phyloP scores from a whole-genome alignment of 176 grass and related monocot species.

The Guadua angustifolia region DNA sequence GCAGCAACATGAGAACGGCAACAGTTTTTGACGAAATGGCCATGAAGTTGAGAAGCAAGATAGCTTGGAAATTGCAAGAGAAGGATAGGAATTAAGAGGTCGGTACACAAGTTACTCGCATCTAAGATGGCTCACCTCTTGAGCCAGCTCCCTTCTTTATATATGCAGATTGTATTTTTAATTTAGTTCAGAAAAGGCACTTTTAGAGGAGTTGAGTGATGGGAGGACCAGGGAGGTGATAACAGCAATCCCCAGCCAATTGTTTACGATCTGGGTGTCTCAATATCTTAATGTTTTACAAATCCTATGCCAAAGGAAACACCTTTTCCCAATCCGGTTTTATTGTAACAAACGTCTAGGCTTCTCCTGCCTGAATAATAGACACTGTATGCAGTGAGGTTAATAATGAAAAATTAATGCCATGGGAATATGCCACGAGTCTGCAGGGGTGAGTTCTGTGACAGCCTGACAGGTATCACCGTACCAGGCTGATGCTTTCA shows the following conservation, averaged over 20 bases:
- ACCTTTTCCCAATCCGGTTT: slow-evolving; percentile 66
- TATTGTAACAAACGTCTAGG: slow-evolving; percentile 54
- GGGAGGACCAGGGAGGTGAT: slow-evolving; percentile 44
- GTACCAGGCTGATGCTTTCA: slow-evolving; percentile 8
- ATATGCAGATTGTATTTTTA: slow-evolving; percentile 45
- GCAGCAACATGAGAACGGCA: slow-evolving; percentile 37
- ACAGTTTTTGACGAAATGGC: slow-evolving; percentile 31
- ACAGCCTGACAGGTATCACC: slow-evolving; percentile 36
- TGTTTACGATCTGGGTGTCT: slow-evolving; percentile 43
- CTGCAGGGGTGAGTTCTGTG: slow-evolving; percentile 19
- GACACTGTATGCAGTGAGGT: slow-evolving; percentile 32
- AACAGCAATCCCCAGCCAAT: slow-evolving; percentile 41
- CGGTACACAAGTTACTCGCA: slow-evolving; percentile 34
- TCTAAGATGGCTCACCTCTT: slow-evolving; percentile 35
- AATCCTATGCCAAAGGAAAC: slow-evolving; percentile 27
- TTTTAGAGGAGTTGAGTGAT: slow-evolving; percentile 41
- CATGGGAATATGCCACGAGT: slow-evolving; percentile 36
- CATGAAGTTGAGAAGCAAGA: slow-evolving; percentile 40
- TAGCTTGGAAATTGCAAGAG: slow-evolving; percentile 34
- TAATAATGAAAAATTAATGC: slow-evolving; percentile 20
- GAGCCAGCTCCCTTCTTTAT: slow-evolving; percentile 54
- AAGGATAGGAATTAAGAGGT: slow-evolving; percentile 4
- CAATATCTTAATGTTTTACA: slow-evolving; percentile 23
- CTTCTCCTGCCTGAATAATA: slow-evolving; percentile 48
- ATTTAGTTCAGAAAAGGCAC: slow-evolving; percentile 53